Percentiles rank a stretch among this genome's conserved stretches.
Evolutionary conservation across 805 yeast genomes (phyloP).

Genomic region (Lipomyces yamanashiensis): DNA sequence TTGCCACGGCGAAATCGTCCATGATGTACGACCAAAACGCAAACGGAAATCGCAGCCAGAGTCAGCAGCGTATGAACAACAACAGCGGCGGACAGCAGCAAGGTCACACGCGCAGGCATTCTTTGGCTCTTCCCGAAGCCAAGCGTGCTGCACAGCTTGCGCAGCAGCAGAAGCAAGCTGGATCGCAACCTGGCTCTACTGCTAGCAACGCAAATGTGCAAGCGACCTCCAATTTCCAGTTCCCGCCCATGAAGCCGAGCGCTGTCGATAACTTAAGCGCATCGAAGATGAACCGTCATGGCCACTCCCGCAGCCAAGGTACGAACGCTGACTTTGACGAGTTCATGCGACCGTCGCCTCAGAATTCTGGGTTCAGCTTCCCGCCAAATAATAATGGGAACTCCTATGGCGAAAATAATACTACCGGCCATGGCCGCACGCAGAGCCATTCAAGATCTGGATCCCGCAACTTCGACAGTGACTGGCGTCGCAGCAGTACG

Average conservation of each 20-base stretch:
- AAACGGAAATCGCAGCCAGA: constrained; percentile 20
- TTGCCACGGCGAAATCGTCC: constrained; percentile 3
- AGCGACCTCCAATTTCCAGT: constrained; percentile 27
- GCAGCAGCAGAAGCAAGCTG: constrained; percentile 60
- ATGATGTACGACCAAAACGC: constrained; percentile 16
- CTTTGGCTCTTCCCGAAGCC: constrained; percentile 89
- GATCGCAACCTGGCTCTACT: background rate
- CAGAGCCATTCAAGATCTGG: constrained; percentile 34
- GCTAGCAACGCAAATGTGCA: constrained; percentile 1
- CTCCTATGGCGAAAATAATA: constrained; percentile 6
- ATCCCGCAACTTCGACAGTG: constrained; percentile 37
- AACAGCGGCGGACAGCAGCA: constrained; percentile 37
- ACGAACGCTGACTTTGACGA: constrained; percentile 25
- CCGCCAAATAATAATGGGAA: constrained; percentile 15
- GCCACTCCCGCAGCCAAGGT: constrained; percentile 31
- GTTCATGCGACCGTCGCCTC: constrained; percentile 11
- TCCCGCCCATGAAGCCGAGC: constrained; percentile 28
- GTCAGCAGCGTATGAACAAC: constrained; percentile 19
- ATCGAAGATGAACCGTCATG: constrained; percentile 15
- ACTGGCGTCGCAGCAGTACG: constrained; percentile 32
- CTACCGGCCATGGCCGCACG: background rate
- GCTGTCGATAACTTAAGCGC: constrained; percentile 13
- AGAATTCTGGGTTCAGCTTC: constrained; percentile 20
- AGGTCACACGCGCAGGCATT: constrained; percentile 91
- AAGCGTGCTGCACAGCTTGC: constrained; percentile 95